These are phyloP conservation scores for Hypomontagnella submonticulosa DNA, from an alignment of 495 filamentous ascomycete genomes.

Conservation along the genomic window DNA sequence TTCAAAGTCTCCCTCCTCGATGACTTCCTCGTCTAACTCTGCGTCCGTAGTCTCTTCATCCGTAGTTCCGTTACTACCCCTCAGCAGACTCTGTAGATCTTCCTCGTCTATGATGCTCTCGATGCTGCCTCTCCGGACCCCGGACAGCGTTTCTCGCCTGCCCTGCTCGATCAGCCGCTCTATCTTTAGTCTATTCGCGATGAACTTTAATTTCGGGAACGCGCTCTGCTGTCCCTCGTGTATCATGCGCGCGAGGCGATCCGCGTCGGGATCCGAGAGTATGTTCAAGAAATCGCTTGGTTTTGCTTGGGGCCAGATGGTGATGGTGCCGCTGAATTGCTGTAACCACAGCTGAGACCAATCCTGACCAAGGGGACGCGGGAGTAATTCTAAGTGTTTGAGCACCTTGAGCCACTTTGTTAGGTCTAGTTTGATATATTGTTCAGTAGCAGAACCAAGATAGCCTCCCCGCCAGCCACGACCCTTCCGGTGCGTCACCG, in stretches of 20 bases:
- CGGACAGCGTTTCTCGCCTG: constrained; percentile 63
- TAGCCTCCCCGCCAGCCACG: constrained; percentile 97
- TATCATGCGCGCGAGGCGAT: constrained; percentile 86
- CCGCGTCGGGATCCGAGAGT: constrained; percentile 79
- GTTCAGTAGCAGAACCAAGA: constrained; percentile 88
- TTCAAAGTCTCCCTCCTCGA: constrained; percentile 29
- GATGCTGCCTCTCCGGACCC: constrained; percentile 53
- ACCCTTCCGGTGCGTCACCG: constrained; percentile 92
- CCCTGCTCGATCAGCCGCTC: constrained; percentile 84
- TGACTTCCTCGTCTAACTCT: constrained; percentile 32
- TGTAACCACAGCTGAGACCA: constrained; percentile 97
- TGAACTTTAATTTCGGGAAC: constrained; percentile 91
- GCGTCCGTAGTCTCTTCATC: constrained; percentile 47
- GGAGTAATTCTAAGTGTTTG: constrained; percentile 89
- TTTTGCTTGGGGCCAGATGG: constrained; percentile 87
- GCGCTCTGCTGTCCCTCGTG: constrained; percentile 84
- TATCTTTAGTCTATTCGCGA: constrained; percentile 84
- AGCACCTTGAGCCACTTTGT: constrained; percentile 97
- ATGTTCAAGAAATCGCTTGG: constrained; percentile 85
- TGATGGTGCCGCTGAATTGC: constrained; percentile 92
- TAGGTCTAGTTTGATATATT: constrained; percentile 93
- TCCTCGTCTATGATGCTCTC: constrained; percentile 60
- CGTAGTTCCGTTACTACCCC: constrained; percentile 31
- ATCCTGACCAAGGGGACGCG: constrained; percentile 91
- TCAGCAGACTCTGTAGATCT: constrained; percentile 51